phyloP scores from a whole-genome alignment of 2,329 filamentous ascomycete genomes.

The Pseudogymnoascus sp. region DNA sequence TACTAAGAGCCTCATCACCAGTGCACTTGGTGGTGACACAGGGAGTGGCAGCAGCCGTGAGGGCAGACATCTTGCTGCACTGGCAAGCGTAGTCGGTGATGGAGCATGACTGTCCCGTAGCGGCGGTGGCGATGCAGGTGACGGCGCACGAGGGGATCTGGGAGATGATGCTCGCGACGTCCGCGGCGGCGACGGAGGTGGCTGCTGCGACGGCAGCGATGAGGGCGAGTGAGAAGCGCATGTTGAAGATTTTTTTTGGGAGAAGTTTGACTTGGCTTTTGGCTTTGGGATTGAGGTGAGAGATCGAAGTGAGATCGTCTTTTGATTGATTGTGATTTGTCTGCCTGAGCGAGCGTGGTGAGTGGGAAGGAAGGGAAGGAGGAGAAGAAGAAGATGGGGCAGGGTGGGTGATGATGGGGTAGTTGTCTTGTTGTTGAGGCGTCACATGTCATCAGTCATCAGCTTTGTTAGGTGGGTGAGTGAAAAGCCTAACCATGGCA shows the following conservation, averaged over 20 bases:
- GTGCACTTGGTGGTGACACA: not conserved
- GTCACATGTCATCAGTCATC: not conserved
- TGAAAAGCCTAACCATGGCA: not conserved
- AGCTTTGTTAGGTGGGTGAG: not conserved
- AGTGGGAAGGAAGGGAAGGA: not conserved
- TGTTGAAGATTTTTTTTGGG: not conserved
- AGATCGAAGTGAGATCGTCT: not conserved
- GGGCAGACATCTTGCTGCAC: not conserved
- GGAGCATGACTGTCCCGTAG: not conserved
- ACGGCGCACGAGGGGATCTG: conserved; percentile 2
- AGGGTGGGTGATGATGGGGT: not conserved
- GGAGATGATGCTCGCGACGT: not conserved
- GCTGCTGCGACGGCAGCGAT: not conserved
- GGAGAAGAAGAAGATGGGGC: not conserved
- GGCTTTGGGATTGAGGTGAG: not conserved
- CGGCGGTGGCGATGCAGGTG: not conserved
- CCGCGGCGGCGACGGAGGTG: not conserved
- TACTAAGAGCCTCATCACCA: not conserved
- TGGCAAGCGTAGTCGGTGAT: not conserved
- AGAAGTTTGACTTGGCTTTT: not conserved
- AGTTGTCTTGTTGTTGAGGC: not conserved
- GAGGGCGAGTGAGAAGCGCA: conserved; percentile 3
- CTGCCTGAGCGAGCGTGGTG: not conserved
- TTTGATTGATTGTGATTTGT: not conserved
- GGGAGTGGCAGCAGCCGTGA: not conserved